Evolutionary conservation across 306 rosid genomes (phyloP).

Genomic region (Purshia tridentata): DNA sequence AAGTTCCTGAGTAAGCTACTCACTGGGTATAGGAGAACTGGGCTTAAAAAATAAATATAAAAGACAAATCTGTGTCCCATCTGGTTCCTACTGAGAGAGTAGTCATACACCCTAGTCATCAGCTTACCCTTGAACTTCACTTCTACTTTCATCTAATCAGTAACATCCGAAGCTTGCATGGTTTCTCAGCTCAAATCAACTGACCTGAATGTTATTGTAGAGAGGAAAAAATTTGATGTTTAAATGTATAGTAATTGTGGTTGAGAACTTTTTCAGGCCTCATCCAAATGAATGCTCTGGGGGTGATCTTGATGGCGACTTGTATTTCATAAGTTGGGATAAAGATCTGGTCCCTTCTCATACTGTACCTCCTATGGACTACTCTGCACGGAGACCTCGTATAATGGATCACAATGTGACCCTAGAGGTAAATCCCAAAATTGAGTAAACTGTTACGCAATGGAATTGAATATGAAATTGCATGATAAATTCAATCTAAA

Average conservation of each 20-base stretch:
- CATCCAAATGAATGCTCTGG: slow-evolving; percentile 99
- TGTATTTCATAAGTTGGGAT: slow-evolving; percentile 89
- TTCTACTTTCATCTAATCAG: background rate
- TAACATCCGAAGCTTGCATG: background rate
- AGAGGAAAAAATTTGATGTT: slow-evolving; percentile 2
- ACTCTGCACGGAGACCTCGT: slow-evolving; percentile 81
- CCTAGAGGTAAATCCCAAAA: slow-evolving; percentile 53
- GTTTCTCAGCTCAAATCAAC: background rate
- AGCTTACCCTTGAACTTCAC: background rate
- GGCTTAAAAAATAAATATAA: background rate
- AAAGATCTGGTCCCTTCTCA: slow-evolving; percentile 55
- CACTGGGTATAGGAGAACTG: background rate
- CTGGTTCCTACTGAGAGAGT: background rate
- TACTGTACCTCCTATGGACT: slow-evolving; percentile 78
- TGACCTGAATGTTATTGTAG: background rate
- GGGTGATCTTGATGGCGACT: slow-evolving; percentile 96
- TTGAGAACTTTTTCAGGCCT: slow-evolving; percentile 60
- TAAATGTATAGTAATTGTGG: slow-evolving; percentile 21
- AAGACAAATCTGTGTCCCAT: background rate
- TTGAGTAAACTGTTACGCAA: slow-evolving; percentile 1
- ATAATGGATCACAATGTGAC: slow-evolving; percentile 79
- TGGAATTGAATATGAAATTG: background rate
- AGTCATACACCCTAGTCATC: background rate
- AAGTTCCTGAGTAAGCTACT: slow-evolving; percentile 6
- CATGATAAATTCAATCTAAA: slow-evolving; percentile 2